Conservation (phyloP, 306 rosid species). For the Malus sieversii region DNA sequence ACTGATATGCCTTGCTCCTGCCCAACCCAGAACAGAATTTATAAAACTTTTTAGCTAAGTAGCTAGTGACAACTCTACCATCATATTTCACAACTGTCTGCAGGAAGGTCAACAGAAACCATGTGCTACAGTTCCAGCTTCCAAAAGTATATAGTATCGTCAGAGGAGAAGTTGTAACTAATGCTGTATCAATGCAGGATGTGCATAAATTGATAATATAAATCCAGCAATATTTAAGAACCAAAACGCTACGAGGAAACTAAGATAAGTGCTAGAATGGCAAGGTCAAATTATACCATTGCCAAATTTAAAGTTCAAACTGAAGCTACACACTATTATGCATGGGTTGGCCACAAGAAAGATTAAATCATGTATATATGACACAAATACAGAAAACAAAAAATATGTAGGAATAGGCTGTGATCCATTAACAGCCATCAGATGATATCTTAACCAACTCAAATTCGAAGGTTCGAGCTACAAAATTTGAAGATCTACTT, state of each 20-base stretch:
- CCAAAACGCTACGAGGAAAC: background rate
- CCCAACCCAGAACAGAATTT: conserved; percentile 4
- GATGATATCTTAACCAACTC: background rate
- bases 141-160: background rate
- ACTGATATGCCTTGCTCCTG: conserved; percentile 92
- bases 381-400: background rate
- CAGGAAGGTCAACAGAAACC: background rate
- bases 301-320: background rate
- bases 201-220: background rate
- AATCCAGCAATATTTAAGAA: background rate
- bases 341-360: no score
- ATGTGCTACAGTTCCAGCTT: background rate
- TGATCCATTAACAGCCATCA: background rate
- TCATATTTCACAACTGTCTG: conserved; percentile 2
- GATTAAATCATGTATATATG: background rate
- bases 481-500: background rate
- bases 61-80: background rate
- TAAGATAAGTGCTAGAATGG: background rate
- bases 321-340: background rate
- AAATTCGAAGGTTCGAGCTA: background rate
- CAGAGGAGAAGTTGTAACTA: background rate
- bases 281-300: background rate
- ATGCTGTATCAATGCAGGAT: background rate
- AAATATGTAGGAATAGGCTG: background rate
- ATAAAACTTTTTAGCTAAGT: background rate